A percentile compares a stretch with the other conserved stretches of the same genome.
Conservation (phyloP, 2,329 filamentous ascomycete genomes). For the Fusarium hostae region DNA sequence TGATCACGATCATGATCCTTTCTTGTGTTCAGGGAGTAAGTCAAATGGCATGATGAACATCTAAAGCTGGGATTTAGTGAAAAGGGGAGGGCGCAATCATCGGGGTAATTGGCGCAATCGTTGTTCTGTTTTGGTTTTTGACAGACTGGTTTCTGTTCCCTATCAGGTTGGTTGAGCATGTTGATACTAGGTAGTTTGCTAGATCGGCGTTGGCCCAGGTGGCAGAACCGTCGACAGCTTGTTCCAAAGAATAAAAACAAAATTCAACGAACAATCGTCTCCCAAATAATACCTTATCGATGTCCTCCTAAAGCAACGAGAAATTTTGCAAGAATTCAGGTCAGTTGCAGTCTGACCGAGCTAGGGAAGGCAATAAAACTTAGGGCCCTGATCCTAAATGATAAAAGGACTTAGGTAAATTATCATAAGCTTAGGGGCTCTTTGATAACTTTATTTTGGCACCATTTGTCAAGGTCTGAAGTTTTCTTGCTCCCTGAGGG, state of each 20-base stretch:
- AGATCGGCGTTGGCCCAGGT: conserved; percentile 13
- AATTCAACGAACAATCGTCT: not conserved
- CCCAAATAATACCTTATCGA: no score
- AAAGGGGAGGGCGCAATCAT: conserved; percentile 14
- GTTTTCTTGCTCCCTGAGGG: not conserved
- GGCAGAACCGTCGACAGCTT: not conserved
- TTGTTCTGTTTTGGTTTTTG: conserved; percentile 9
- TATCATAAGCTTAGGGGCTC: not conserved
- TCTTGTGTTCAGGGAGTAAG: conserved; percentile 19
- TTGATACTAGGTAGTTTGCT: not conserved
- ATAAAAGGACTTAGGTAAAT: no score
- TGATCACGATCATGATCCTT: conserved; percentile 35
- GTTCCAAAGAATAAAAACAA: not conserved
- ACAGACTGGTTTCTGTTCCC: conserved; percentile 34
- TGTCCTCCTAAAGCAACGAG: not conserved
- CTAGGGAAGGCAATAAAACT: no score
- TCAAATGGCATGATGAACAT: conserved; percentile 30
- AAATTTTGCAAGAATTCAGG: not conserved
- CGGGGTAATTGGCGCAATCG: conserved; percentile 23
- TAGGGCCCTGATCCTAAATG: not conserved
- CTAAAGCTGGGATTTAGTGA: conserved; percentile 32
- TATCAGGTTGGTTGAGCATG: conserved; percentile 2
- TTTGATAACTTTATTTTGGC: not conserved
- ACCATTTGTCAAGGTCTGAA: not conserved
- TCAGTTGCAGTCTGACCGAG: not conserved